A percentile compares a stretch with the other conserved stretches of the same genome.
Conservation (phyloP, 1,139 yeast genomes). For the Kurtzmaniella quercitrusa region DNA sequence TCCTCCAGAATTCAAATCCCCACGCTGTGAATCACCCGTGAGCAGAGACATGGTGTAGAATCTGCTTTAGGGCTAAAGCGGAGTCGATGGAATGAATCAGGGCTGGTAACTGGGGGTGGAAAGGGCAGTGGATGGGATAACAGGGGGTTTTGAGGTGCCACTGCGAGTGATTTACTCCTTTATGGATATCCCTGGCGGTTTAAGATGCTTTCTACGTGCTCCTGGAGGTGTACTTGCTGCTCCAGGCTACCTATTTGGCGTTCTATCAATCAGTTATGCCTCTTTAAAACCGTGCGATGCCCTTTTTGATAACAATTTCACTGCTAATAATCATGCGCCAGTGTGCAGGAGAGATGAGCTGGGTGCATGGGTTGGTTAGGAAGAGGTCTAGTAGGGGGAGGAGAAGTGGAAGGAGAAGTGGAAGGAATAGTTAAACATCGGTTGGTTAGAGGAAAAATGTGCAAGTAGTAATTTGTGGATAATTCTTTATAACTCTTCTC, state of each 20-base stretch:
- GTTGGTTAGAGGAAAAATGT: too few species aligned
- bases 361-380: neutral
- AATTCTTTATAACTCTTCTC: too few species aligned
- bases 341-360: neutral
- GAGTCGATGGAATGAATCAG: neutral
- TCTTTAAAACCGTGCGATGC: neutral
- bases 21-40: neutral
- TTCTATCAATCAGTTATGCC: neutral
- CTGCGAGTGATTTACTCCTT: neutral
- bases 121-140: too few species aligned
- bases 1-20: neutral
- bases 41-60: conserved; percentile 1
- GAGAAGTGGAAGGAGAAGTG: neutral
- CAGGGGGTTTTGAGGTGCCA: too few species aligned
- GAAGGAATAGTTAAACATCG: too few species aligned
- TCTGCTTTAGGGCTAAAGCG: neutral
- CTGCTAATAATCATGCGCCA: neutral
- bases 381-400: neutral
- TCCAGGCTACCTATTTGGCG: neutral
- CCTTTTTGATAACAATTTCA: neutral
- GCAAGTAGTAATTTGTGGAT: too few species aligned
- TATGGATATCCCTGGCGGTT: neutral
- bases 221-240: neutral
- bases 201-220: neutral
- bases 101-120: too few species aligned